Percentiles rank a stretch among this genome's conserved stretches.
These are phyloP conservation scores for Pestalotiopsis sp. DNA, from an alignment of 2,329 filamentous ascomycete species.

Conservation along the genomic window DNA sequence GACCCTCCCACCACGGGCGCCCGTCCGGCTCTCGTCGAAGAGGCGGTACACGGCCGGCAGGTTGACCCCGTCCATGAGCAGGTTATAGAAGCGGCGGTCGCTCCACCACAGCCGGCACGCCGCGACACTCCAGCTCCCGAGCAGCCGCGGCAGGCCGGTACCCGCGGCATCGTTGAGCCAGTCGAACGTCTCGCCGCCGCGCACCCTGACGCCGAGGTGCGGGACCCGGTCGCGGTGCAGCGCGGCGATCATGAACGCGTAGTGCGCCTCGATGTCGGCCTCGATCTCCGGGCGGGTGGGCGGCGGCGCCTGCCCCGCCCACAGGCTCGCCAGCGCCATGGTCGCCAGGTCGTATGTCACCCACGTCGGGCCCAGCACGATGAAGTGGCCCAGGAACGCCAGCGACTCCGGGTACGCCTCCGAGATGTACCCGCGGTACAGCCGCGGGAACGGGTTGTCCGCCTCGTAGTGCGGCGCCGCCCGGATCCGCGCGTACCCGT, in stretches of 20 bases:
- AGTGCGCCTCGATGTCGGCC: constrained; percentile 1
- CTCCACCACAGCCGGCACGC: constrained; percentile 8
- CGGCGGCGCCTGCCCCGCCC: neutral
- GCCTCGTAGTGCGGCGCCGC: constrained; percentile 1
- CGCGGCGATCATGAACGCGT: neutral
- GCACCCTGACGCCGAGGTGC: neutral
- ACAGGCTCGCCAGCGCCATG: constrained; percentile 7
- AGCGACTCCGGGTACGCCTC: constrained; percentile 6
- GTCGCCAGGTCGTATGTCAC: constrained; percentile 1
- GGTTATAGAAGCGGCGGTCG: neutral
- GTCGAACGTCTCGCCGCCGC: neutral
- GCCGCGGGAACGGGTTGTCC: constrained; percentile 1
- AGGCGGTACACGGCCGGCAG: constrained; percentile 2
- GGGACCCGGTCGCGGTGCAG: neutral
- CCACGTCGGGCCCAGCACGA: neutral
- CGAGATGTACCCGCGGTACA: constrained; percentile 7
- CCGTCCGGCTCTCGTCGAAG: neutral
- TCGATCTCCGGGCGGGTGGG: neutral
- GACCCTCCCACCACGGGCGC: neutral
- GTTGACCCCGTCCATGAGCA: constrained; percentile 5
- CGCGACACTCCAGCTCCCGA: neutral
- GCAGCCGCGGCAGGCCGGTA: neutral
- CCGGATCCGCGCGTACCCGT: neutral
- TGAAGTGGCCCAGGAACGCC: constrained; percentile 3
- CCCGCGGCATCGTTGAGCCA: constrained; percentile 4